Evolutionary conservation across 1,139 yeast species (phyloP).

Genomic region (Suhomyces ambrosiae): DNA sequence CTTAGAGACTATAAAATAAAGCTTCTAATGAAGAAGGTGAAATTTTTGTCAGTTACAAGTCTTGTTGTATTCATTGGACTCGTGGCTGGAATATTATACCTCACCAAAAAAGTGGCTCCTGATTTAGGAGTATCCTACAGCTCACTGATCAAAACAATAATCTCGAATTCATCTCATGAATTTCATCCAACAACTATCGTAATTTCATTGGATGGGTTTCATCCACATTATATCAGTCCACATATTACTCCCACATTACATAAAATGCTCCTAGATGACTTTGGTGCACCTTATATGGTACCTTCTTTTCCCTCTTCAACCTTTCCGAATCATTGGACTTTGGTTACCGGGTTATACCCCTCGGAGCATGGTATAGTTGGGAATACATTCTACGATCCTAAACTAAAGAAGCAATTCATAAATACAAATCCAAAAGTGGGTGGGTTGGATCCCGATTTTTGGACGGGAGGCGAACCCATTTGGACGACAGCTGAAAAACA

Average conservation of each 20-base stretch:
- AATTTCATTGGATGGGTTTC: conserved; percentile 84
- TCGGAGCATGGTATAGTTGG: conserved; percentile 86
- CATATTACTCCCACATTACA: conserved; percentile 72
- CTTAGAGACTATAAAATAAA: conserved; percentile 33
- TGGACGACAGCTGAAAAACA: conserved; percentile 79
- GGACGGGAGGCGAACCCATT: conserved; percentile 86
- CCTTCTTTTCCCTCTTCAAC: conserved; percentile 91
- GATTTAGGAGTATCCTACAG: neutral
- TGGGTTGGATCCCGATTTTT: conserved; percentile 61
- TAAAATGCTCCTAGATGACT: conserved; percentile 52
- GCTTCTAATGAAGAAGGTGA: conserved; percentile 5
- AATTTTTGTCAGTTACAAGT: conserved; percentile 12
- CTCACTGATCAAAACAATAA: conserved; percentile 15
- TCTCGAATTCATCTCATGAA: conserved; percentile 69
- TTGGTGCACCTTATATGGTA: conserved; percentile 79
- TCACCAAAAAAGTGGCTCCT: conserved; percentile 1
- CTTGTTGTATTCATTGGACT: conserved; percentile 10
- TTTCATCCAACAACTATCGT: conserved; percentile 79
- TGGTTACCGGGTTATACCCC: conserved; percentile 85
- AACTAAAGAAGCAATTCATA: conserved; percentile 55
- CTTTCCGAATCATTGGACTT: conserved; percentile 90
- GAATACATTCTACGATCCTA: conserved; percentile 75
- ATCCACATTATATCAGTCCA: conserved; percentile 80
- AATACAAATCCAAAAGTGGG: conserved; percentile 63
- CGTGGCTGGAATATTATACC: conserved; percentile 12